Conservation (phyloP, 1,284 basidiomycete genomes). For the Cutaneotrichosporon mucoides region DNA sequence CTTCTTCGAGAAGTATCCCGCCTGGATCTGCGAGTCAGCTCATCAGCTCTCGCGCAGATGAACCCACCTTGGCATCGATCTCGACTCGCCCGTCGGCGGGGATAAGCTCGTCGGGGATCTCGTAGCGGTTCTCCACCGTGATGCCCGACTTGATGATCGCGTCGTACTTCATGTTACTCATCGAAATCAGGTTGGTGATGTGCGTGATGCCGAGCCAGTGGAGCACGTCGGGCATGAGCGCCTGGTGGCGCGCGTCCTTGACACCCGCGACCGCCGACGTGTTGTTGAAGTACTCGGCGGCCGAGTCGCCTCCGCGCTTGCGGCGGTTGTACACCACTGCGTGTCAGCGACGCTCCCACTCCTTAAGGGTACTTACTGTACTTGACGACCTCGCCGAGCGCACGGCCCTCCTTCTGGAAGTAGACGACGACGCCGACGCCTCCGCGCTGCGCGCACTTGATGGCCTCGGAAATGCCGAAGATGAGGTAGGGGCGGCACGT, state of each 20-base stretch:
- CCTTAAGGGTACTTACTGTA: slow-evolving; percentile 51
- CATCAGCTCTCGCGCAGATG: too few species aligned
- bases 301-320: slow-evolving; percentile 87
- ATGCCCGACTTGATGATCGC: slow-evolving; percentile 87
- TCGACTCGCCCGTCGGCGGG: slow-evolving; percentile 91
- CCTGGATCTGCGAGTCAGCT: slow-evolving; percentile 59
- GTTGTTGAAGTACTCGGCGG: slow-evolving; percentile 88
- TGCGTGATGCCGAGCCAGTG: slow-evolving; percentile 90
- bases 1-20: slow-evolving; percentile 83
- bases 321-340: slow-evolving; percentile 83
- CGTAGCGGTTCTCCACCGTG: slow-evolving; percentile 73
- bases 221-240: slow-evolving; percentile 91
- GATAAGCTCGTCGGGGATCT: slow-evolving; percentile 79
- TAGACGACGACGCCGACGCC: slow-evolving; percentile 92
- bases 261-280: slow-evolving; percentile 92
- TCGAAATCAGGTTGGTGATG: slow-evolving; percentile 84
- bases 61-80: slow-evolving; percentile 68
- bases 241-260: slow-evolving; percentile 94
- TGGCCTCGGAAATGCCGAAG: slow-evolving; percentile 90
- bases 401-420: slow-evolving; percentile 81
- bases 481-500: slow-evolving; percentile 87
- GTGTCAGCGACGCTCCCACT: neutral
- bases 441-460: slow-evolving; percentile 77
- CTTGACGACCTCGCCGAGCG: slow-evolving; percentile 65
- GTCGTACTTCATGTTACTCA: slow-evolving; percentile 84